Conservation (phyloP, 768 basidiomycete genomes). For the Collybia mongolica region DNA sequence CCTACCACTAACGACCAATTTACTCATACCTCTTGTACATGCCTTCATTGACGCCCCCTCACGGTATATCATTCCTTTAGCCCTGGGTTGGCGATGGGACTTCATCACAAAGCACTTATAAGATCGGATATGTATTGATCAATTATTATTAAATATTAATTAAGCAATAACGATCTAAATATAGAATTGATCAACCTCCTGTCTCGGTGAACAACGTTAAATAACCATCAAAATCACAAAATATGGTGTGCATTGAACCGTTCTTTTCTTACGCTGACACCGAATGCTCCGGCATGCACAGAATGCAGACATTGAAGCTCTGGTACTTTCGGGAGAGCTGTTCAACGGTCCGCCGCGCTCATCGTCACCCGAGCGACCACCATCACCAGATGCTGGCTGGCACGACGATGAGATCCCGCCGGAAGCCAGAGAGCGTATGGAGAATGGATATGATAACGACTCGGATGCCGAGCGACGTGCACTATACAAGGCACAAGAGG, state of each 20-base stretch:
- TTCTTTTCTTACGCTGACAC: neutral
- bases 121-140: too few species aligned
- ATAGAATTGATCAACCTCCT: neutral
- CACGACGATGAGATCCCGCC: constrained; percentile 46
- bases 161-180: too few species aligned
- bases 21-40: neutral
- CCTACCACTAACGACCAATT: neutral
- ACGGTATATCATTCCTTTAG: neutral
- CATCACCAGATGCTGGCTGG: constrained; percentile 58
- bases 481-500: constrained; percentile 26
- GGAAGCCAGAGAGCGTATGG: constrained; percentile 31
- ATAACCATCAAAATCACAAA: neutral
- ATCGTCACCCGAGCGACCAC: constrained; percentile 64
- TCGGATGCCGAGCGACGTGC: constrained; percentile 38
- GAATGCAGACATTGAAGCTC: constrained; percentile 25
- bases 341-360: constrained; percentile 57
- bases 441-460: constrained; percentile 44
- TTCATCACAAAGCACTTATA: too few species aligned
- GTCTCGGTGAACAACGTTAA: neutral
- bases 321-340: constrained; percentile 61
- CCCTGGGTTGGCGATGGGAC: too few species aligned
- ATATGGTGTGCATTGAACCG: constrained; percentile 1
- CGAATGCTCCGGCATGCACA: constrained; percentile 9
- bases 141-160: too few species aligned
- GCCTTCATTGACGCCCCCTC: neutral